Percentiles rank a stretch among this genome's conserved stretches.
phyloP scores from a whole-genome alignment of 148 eudicot genomes.

The Talinum fruticosum region DNA sequence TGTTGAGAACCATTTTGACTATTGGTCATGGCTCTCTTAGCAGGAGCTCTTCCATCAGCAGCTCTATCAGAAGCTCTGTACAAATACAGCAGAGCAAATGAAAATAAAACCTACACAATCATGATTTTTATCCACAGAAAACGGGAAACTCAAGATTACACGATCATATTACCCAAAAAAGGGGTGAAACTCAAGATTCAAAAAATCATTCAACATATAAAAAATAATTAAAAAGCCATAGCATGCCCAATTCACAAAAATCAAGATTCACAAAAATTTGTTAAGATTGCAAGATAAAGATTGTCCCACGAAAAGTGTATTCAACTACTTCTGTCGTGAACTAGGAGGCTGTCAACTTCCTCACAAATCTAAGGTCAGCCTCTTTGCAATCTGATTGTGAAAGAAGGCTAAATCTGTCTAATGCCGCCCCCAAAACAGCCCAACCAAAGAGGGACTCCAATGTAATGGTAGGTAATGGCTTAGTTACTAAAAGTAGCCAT shows the following conservation, averaged over 20 bases:
- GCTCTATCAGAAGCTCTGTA: conserved; percentile 68
- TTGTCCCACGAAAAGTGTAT: too few species aligned
- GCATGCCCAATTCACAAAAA: neutral
- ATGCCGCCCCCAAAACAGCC: neutral
- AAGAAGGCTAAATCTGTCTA: too few species aligned
- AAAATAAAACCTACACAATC: neutral
- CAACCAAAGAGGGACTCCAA: neutral
- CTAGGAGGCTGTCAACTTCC: too few species aligned
- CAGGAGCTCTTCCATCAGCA: conserved; percentile 58
- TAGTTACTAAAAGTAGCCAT: neutral
- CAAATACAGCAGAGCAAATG: neutral
- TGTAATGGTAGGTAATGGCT: neutral
- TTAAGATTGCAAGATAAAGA: too few species aligned
- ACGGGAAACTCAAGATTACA: too few species aligned
- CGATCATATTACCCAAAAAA: too few species aligned
- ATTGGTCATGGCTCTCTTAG: conserved; percentile 57
- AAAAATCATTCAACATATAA: too few species aligned
- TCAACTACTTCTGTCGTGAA: neutral
- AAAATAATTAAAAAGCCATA: neutral
- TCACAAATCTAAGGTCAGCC: too few species aligned
- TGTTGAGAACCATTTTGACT: conserved; percentile 46
- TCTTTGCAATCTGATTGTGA: too few species aligned
- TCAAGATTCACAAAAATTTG: too few species aligned
- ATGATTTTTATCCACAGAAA: too few species aligned
- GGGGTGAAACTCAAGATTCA: too few species aligned